Evolutionary conservation across 2,329 filamentous ascomycete species (phyloP).

Genomic region (Penicillium vulpinum): DNA sequence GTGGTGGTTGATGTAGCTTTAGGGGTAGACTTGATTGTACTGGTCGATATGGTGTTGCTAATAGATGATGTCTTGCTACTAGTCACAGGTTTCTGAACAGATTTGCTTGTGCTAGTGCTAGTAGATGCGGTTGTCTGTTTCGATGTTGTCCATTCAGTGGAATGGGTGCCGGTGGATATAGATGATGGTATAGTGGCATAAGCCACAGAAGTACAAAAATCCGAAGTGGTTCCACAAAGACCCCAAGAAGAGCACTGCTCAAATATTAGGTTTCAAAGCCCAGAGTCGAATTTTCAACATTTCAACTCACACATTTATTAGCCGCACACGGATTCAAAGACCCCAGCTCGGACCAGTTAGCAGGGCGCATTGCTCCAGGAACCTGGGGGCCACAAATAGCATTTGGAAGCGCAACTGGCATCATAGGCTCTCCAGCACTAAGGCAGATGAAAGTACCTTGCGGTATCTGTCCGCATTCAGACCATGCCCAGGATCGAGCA

Average conservation of each 20-base stretch:
- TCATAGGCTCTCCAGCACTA: slow-evolving; percentile 41
- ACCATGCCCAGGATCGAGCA: slow-evolving; percentile 47
- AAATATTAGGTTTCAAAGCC: neutral
- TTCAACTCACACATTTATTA: slow-evolving; percentile 11
- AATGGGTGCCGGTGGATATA: no score
- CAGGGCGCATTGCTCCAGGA: slow-evolving; percentile 39
- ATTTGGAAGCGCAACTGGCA: slow-evolving; percentile 43
- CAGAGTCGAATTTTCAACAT: neutral
- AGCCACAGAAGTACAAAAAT: neutral
- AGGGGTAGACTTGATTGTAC: neutral
- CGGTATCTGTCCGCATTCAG: slow-evolving; percentile 39
- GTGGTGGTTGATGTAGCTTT: neutral
- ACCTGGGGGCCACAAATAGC: slow-evolving; percentile 51
- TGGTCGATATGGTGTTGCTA: no score
- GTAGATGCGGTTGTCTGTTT: no score
- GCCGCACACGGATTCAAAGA: slow-evolving; percentile 9
- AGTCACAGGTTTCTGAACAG: no score
- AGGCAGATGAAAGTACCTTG: slow-evolving; percentile 42
- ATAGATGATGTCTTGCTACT: no score
- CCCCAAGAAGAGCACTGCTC: slow-evolving; percentile 2
- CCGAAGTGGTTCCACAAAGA: neutral
- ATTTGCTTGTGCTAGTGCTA: no score
- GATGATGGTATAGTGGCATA: no score
- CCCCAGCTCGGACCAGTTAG: slow-evolving; percentile 25
- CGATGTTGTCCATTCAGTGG: no score